These are phyloP conservation scores for Saccharum officinarum DNA, from an alignment of 176 grass and related monocot species.

Conservation along the genomic window DNA sequence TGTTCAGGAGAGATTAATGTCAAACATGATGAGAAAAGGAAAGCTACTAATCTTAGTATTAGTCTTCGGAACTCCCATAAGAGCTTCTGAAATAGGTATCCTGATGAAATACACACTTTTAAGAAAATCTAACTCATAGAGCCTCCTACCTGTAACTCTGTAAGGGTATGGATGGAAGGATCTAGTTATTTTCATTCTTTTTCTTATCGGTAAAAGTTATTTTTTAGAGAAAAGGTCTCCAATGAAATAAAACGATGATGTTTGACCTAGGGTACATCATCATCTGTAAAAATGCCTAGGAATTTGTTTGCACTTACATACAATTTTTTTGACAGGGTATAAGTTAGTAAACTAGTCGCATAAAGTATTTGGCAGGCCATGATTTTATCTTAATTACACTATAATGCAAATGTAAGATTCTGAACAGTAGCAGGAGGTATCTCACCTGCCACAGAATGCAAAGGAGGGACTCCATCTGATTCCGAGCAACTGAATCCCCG, in stretches of 20 bases:
- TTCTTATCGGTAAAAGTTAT: not conserved
- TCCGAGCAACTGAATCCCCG: constrained; percentile 89
- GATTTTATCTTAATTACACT: not conserved
- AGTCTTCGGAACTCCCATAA: not conserved
- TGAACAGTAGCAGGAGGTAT: not conserved
- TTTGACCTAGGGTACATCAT: not conserved
- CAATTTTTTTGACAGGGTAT: not conserved
- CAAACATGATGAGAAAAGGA: not conserved
- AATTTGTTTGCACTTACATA: not conserved
- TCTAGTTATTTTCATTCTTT: not conserved
- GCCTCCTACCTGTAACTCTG: not conserved
- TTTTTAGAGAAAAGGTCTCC: not conserved
- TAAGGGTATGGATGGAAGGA: constrained; percentile 1
- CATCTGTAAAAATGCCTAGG: constrained; percentile 3
- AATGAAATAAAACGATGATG: not conserved
- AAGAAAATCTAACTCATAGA: constrained; percentile 4
- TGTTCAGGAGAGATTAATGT: not conserved
- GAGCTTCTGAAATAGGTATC: not conserved
- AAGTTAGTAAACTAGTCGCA: not conserved
- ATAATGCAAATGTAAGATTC: constrained; percentile 2
- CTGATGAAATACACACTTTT: not conserved
- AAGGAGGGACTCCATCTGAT: constrained; percentile 95
- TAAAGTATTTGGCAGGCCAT: not conserved
- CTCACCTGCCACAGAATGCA: constrained; percentile 94
- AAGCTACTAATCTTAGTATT: constrained; percentile 11